Evolutionary conservation across 2,329 filamentous ascomycete species (phyloP), one percentile per base, ranked within the genome.

Genomic region (Cladophialophora carrionii): DNA sequence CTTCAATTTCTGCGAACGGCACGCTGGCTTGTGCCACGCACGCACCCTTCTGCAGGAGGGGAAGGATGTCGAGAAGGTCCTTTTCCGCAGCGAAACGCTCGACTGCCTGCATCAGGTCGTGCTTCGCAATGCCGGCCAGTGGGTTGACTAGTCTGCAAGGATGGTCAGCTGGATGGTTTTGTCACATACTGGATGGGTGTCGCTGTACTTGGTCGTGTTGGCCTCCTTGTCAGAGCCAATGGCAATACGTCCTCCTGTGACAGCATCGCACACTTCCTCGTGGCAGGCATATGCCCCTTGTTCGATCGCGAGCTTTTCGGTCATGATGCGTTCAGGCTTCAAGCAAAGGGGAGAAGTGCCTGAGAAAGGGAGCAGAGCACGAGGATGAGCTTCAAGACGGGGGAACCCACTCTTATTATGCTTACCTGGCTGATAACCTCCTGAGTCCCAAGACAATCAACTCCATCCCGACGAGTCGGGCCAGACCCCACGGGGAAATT

Each of bases 1-100:
- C 68, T 24, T 79, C 76, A 4, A 55, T 64, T 24, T 67, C 69
- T 17, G 43, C 64, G 8, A 48, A 22, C 34, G 81, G 80, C 8
- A 43, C 49, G n/a, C 68, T 70, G 24, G 71, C 57, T 56, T 78
- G 72, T 4, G 73, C 72, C 34, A 71, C 72, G 5, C 72, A 62
- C 7, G 73, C 72, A 9, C 72, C 73, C 17, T 69, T 53, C 59
- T 57, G 24, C 31, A 67, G 46, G 55, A 67, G 37, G 10, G 48
- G 48, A 14, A 61, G 37, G 14, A 60, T 22, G 54, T 61, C 64
- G 43, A 52, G 20, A 43, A 67, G 31, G 14, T 57, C 53, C 14
- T 61, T 52, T 4, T 57, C 24, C 24, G 52, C n/a, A 24, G 62
- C 64, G 80, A 81, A 5, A 58, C 55, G 29, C 32, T 78, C 73